Conservation (phyloP, 306 rosid species). For the Vigna angularis region DNA sequence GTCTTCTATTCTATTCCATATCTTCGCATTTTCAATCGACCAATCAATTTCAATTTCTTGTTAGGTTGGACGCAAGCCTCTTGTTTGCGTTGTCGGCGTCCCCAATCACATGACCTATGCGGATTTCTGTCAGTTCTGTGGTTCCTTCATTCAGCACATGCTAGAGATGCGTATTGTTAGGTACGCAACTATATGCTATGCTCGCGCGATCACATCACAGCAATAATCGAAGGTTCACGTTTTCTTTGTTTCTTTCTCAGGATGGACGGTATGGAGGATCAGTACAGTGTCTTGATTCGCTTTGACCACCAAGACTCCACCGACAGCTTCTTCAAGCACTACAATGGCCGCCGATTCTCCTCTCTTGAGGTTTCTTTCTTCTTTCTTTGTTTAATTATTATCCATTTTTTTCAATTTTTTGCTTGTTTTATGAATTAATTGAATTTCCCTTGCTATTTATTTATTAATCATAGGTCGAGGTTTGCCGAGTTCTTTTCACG, state of each 20-base stretch:
- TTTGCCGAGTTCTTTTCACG: slow-evolving; percentile 75
- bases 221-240: neutral
- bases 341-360: slow-evolving; percentile 74
- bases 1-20: neutral
- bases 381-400: neutral
- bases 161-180: slow-evolving; percentile 95
- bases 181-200: slow-evolving; percentile 38
- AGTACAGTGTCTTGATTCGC: slow-evolving; percentile 80
- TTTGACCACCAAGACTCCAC: slow-evolving; percentile 76
- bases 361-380: slow-evolving; percentile 74
- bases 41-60: neutral
- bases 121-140: slow-evolving; percentile 91
- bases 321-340: slow-evolving; percentile 79
- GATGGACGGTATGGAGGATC: slow-evolving; percentile 81
- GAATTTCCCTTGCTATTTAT: neutral
- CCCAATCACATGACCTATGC: slow-evolving; percentile 98
- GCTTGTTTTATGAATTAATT: neutral
- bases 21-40: neutral
- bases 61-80: slow-evolving; percentile 81
- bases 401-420: neutral
- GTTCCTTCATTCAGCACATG: slow-evolving; percentile 81
- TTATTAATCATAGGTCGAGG: slow-evolving; percentile 67
- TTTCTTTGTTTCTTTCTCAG: slow-evolving; percentile 42
- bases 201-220: neutral
- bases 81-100: slow-evolving; percentile 85